Percentiles rank a stretch among this genome's conserved stretches.
phyloP scores from a whole-genome alignment of 768 basidiomycete genomes.

The Phlegmacium glaucopus region DNA sequence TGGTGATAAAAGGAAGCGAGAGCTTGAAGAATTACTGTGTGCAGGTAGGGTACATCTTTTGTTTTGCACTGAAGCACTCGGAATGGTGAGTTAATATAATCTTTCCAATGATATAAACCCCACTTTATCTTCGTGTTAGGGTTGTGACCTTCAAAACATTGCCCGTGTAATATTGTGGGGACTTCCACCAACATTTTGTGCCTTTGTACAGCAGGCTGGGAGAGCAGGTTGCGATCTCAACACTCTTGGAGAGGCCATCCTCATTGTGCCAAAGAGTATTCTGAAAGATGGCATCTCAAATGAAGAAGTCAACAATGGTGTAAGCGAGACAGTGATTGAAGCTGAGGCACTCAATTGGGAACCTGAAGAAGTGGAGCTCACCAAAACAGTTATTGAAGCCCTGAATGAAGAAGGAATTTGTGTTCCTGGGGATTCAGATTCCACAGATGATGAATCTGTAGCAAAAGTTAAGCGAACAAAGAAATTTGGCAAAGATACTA shows the following conservation, averaged over 20 bases:
- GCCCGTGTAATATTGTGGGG: constrained; percentile 5
- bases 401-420: neutral
- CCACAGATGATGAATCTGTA: neutral
- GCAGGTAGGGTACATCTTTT: constrained; percentile 12
- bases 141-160: neutral
- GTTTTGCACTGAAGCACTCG: constrained; percentile 19
- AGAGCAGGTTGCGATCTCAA: constrained; percentile 3
- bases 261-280: constrained; percentile 1
- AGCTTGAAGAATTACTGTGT: constrained; percentile 11
- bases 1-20: constrained; percentile 14
- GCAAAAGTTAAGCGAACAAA: neutral
- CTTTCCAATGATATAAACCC: neutral
- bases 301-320: neutral
- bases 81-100: constrained; percentile 18
- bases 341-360: neutral
- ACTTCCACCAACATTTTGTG: constrained; percentile 8
- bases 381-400: neutral
- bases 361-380: neutral
- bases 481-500: neutral
- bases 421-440: neutral
- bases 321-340: neutral
- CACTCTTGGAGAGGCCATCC: constrained; percentile 1
- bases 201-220: constrained; percentile 4
- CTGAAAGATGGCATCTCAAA: constrained; percentile 1
- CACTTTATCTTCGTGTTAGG: neutral